Percentiles rank a stretch among this genome's conserved stretches.
These are phyloP conservation scores for Diaporthe caulivora DNA, from an alignment of 2,329 filamentous ascomycete genomes.

Conservation along the genomic window DNA sequence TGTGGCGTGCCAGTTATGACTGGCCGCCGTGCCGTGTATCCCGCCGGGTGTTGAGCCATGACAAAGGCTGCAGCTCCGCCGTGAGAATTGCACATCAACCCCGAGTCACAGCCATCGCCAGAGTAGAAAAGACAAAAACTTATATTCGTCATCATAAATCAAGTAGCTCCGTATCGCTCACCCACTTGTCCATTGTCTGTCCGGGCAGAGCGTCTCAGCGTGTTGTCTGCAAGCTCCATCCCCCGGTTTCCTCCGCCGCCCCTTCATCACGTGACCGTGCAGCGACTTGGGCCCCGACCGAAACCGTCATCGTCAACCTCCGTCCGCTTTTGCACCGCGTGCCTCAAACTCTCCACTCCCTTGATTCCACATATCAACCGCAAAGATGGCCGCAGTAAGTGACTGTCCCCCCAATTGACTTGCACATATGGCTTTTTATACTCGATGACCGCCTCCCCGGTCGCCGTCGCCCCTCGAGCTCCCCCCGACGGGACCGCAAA, in stretches of 20 bases:
- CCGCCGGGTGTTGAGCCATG: not conserved
- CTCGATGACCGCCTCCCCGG: not conserved
- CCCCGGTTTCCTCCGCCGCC: slow-evolving; percentile 49
- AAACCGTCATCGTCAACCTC: slow-evolving; percentile 34
- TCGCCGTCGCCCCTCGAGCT: not conserved
- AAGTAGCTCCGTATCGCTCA: not conserved
- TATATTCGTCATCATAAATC: not conserved
- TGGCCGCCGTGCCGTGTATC: too few species aligned
- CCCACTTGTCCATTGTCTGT: not conserved
- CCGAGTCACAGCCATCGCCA: not conserved
- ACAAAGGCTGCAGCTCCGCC: not conserved
- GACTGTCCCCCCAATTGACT: slow-evolving; percentile 43
- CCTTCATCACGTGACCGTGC: slow-evolving; percentile 51
- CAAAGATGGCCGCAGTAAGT: slow-evolving; percentile 76
- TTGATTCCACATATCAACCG: slow-evolving; percentile 56
- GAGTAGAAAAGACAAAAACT: not conserved
- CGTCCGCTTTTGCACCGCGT: slow-evolving; percentile 26
- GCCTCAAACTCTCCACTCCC: slow-evolving; percentile 56
- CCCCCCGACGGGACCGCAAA: not conserved
- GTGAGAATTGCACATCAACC: not conserved
- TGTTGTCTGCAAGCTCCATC: not conserved
- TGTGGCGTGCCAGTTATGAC: not conserved
- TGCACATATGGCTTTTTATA: not conserved
- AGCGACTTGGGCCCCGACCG: slow-evolving; percentile 32
- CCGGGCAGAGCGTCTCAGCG: too few species aligned